Percentiles rank a stretch among this genome's conserved stretches.
phyloP scores from a whole-genome alignment of 345 rosid species.

The Erysimum cheiranthoides region DNA sequence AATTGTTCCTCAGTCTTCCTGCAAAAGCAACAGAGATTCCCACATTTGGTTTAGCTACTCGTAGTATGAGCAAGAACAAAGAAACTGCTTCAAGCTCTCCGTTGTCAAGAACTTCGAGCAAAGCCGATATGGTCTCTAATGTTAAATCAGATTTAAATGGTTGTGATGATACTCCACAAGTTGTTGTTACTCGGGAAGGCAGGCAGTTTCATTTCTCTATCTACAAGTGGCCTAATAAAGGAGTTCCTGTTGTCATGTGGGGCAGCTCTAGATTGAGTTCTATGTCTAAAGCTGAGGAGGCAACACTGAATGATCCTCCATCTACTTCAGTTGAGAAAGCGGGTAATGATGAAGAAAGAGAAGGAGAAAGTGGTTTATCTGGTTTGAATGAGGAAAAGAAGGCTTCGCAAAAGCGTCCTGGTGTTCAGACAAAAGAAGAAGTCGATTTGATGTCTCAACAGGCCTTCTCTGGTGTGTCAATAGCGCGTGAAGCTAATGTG shows the following conservation, averaged over 20 bases:
- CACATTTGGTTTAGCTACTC: slow-evolving; percentile 55
- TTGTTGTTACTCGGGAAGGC: slow-evolving; percentile 35
- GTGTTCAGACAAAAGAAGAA: slow-evolving; percentile 33
- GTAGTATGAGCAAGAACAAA: slow-evolving; percentile 49
- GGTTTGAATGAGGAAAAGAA: slow-evolving; percentile 24
- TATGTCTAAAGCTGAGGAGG: slow-evolving; percentile 45
- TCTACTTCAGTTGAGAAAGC: slow-evolving; percentile 19
- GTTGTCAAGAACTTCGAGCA: slow-evolving; percentile 57
- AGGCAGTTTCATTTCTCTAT: slow-evolving; percentile 85
- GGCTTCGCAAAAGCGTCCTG: slow-evolving; percentile 23
- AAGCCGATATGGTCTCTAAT: slow-evolving; percentile 39
- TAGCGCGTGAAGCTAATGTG: slow-evolving; percentile 38
- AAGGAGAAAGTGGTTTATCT: background rate
- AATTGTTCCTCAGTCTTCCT: slow-evolving; percentile 62
- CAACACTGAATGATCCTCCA: background rate
- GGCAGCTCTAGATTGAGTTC: slow-evolving; percentile 53
- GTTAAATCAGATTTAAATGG: slow-evolving; percentile 9
- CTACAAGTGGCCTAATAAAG: slow-evolving; percentile 89
- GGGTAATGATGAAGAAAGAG: background rate
- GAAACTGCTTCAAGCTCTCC: slow-evolving; percentile 54
- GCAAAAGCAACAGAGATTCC: slow-evolving; percentile 58
- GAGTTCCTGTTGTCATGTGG: slow-evolving; percentile 56
- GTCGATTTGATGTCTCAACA: slow-evolving; percentile 28
- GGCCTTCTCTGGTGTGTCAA: slow-evolving; percentile 38
- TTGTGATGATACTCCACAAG: slow-evolving; percentile 40